These are phyloP conservation scores for Serendipita vermifera DNA, from an alignment of 768 basidiomycete species.

Conservation along the genomic window DNA sequence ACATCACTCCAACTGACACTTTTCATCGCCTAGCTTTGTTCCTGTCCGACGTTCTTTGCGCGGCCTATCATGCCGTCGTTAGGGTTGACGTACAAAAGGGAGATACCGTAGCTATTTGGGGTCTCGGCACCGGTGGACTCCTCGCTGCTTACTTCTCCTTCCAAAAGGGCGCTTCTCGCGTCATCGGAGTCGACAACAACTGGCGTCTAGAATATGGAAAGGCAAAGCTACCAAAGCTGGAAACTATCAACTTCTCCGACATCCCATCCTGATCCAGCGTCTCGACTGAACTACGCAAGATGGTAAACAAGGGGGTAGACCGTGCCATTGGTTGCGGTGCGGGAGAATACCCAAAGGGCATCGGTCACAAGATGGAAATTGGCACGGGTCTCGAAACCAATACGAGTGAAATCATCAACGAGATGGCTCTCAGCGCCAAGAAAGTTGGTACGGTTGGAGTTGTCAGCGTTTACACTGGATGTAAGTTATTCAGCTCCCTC, in stretches of 20 bases:
- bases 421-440: conserved; percentile 32
- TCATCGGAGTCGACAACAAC: conserved; percentile 56
- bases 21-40: too few relatives aligned
- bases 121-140: conserved; percentile 54
- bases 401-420: conserved; percentile 48
- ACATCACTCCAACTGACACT: too few relatives aligned
- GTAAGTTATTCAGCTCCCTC: background rate
- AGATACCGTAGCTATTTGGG: conserved; percentile 60
- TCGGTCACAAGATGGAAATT: conserved; percentile 55
- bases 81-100: conserved; percentile 60
- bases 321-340: conserved; percentile 47
- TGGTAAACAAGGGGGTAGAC: conserved; percentile 32
- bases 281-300: too few relatives aligned
- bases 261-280: too few relatives aligned
- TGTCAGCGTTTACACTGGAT: conserved; percentile 43
- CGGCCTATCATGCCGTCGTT: conserved; percentile 59
- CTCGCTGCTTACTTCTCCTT: conserved; percentile 47
- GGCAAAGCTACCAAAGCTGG: conserved; percentile 35
- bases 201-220: conserved; percentile 37
- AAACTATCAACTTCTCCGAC: conserved; percentile 46
- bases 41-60: conserved; percentile 51
- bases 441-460: conserved; percentile 51
- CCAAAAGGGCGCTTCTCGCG: conserved; percentile 53
- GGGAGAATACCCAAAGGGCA: conserved; percentile 51
- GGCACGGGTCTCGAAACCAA: conserved; percentile 64